Percentiles rank a stretch among this genome's conserved stretches.
Evolutionary conservation across 257 asterid species (phyloP).

Genomic region (Agastache rugosa): DNA sequence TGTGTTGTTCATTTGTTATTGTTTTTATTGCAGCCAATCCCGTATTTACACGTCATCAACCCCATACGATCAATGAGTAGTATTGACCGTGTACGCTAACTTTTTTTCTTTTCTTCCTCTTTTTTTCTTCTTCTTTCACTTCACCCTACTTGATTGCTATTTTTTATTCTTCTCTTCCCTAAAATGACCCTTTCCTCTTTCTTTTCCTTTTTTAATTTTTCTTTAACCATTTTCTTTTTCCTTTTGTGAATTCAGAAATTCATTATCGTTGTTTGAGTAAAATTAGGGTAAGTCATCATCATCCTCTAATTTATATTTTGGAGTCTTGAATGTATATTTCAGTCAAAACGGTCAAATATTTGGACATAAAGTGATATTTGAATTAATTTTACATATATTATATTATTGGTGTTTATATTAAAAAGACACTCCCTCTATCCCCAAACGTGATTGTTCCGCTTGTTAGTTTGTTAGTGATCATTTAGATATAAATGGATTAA

Average conservation of each 20-base stretch:
- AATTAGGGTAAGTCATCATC: too few species aligned
- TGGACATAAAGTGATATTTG: too few species aligned
- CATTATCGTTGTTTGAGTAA: too few species aligned
- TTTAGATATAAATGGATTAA: too few species aligned
- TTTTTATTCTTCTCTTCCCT: slow-evolving; percentile 22
- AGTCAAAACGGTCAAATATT: too few species aligned
- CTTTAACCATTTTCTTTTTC: not conserved
- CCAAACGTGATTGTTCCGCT: too few species aligned
- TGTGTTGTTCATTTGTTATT: slow-evolving; percentile 11
- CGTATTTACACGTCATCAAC: slow-evolving; percentile 54
- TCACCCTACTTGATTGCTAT: not conserved
- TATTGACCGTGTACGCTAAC: slow-evolving; percentile 74
- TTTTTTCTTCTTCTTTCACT: not conserved
- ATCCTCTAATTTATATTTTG: too few species aligned
- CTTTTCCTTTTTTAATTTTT: not conserved
- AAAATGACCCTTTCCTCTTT: slow-evolving; percentile 35
- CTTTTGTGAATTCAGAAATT: not conserved
- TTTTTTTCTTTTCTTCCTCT: slow-evolving; percentile 16
- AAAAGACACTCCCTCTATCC: too few species aligned
- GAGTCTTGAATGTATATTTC: too few species aligned
- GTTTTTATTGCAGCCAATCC: slow-evolving; percentile 44
- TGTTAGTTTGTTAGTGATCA: too few species aligned
- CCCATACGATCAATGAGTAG: slow-evolving; percentile 49
- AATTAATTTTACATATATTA: too few species aligned
- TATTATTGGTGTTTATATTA: too few species aligned